Percentiles rank a stretch among this genome's conserved stretches.
Evolutionary conservation across 371 early-diverging fungal species (phyloP).

Genomic region (Smittium culicis): DNA sequence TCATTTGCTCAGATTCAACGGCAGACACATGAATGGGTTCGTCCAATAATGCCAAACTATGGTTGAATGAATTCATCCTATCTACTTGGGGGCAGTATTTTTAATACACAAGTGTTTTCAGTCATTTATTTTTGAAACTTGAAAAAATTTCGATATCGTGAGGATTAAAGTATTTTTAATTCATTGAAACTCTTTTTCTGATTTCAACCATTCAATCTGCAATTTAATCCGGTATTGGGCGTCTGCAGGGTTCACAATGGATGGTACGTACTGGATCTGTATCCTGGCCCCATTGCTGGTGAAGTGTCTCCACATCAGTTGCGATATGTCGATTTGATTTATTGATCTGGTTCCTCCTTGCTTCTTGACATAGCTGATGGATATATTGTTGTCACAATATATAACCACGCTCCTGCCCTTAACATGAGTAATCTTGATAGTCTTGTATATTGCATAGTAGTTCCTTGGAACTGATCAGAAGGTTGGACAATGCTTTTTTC

Average conservation of each 20-base stretch:
- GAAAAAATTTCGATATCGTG: background rate
- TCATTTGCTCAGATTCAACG: background rate
- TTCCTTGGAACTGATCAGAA: background rate
- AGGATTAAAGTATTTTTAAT: background rate
- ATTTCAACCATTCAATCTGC: background rate
- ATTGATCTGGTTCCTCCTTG: background rate
- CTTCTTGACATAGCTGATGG: background rate
- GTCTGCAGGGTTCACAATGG: background rate
- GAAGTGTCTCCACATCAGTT: background rate
- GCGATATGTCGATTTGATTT: background rate
- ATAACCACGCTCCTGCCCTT: background rate
- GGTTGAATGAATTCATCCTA: background rate
- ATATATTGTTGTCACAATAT: background rate
- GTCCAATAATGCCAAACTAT: background rate
- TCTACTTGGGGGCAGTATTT: background rate
- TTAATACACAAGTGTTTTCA: background rate
- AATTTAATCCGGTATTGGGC: background rate
- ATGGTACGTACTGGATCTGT: constrained; percentile 1
- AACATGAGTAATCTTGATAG: background rate
- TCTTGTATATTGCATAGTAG: background rate
- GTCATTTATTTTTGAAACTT: background rate
- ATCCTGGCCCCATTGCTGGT: background rate
- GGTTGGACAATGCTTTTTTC: background rate
- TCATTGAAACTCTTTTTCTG: background rate
- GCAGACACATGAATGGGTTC: background rate